Base-by-base conservation (phyloP, 345 rosid genomes). In the Salix brachista region DNA sequence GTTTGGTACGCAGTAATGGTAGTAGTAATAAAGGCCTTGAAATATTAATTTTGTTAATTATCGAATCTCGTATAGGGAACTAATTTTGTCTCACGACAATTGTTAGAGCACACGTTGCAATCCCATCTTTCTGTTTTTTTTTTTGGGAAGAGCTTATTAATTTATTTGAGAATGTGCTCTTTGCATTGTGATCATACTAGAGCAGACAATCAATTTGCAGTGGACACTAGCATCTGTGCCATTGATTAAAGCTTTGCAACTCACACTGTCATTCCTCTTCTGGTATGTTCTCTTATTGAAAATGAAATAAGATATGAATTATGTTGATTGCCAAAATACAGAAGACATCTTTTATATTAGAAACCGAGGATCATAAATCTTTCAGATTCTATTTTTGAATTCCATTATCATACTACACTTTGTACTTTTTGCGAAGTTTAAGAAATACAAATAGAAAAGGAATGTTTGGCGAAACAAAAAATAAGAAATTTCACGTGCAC, bases 181-280 rank as follows among this genome's bases (percentile, higher is more conserved):
- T 77, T 72, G 44, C 76, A 19, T 75, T 66, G 6, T 80, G 81
- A 30, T 83, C 60, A n/a, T 50, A 66, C 82, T 88, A 78, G 84
- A 85, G 81, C 94, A 91, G 93, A 83, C 84, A 72, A 92, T 80
- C 81, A 90, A 89, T 79, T 84, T 92, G 75, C 97, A 92, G 83
- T 91, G 97, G 99, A 88, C 90, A 41, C 89, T 95, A 52, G 88
- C 94, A 14, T 83, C 93, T 67, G 92, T 95, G 69, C 97, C 97
- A 36, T 81, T 95, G 84, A 87, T 95, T 77, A 95, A 95, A 88
- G 92, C 97, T 37, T 83, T 94, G 84, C 99, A 94, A 71, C 91
- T 95, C 39, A 84, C 85, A 66, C 90, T 95, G 17, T 91, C 99
- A 23, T 95, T 89, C 87, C 90, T 92, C 72, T 92, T 92, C 89